phyloP scores from a whole-genome alignment of 2,329 filamentous ascomycete species.

The Macrophomina tecta region DNA sequence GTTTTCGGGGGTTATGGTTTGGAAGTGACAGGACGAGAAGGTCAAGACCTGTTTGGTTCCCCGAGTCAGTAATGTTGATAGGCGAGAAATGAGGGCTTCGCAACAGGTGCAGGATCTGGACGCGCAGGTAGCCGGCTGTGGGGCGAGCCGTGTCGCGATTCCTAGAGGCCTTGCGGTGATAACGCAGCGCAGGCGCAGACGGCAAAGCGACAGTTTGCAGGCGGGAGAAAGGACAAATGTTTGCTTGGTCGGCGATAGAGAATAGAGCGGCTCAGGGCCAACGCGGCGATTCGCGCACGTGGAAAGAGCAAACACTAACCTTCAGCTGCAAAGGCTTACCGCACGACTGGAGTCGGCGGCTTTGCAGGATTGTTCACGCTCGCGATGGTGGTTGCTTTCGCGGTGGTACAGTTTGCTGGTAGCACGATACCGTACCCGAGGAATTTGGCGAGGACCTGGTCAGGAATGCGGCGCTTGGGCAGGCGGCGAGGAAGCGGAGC shows the following conservation, averaged over 20 bases:
- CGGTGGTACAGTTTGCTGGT: conserved; percentile 35
- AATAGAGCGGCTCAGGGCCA: conserved; percentile 37
- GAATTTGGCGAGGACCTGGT: conserved; percentile 32
- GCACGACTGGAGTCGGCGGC: conserved; percentile 27
- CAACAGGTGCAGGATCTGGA: conserved; percentile 26
- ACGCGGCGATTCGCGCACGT: conserved; percentile 34
- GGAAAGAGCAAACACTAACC: conserved; percentile 39
- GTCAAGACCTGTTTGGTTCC: conserved; percentile 9
- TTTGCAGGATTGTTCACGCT: conserved; percentile 22
- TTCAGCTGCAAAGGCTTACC: conserved; percentile 23
- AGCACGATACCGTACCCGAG: conserved; percentile 34
- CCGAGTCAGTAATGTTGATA: conserved; percentile 30
- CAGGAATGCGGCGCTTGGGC: conserved; percentile 28
- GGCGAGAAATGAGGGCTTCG: conserved; percentile 31
- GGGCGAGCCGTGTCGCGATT: conserved; percentile 6
- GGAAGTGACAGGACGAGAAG: conserved; percentile 26
- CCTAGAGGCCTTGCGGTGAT: conserved; percentile 7
- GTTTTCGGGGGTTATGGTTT: conserved; percentile 54
- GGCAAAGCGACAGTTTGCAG: conserved; percentile 43
- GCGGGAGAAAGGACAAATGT: conserved; percentile 30
- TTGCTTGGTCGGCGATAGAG: conserved; percentile 36
- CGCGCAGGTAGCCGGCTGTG: conserved; percentile 23
- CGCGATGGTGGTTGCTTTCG: conserved; percentile 30
- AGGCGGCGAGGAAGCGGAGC: conserved; percentile 30
- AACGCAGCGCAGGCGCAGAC: conserved; percentile 30